phyloP scores from a whole-genome alignment of 371 early-diverging fungal species.

The Encephalitozoon hellem region DNA sequence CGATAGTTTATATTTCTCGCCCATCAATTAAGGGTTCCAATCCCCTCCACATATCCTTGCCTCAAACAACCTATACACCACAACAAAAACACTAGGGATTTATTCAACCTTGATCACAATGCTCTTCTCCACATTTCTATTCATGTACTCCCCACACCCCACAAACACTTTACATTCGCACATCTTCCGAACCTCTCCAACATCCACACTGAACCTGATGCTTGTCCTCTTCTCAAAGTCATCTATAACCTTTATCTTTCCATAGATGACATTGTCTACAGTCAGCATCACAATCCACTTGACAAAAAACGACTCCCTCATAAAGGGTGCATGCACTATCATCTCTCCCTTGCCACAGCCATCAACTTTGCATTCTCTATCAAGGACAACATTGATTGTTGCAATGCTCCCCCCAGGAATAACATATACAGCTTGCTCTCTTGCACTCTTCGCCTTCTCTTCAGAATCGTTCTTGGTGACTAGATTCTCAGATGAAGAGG shows the following conservation, averaged over 20 bases:
- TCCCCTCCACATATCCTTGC: neutral
- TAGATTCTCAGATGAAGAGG: neutral
- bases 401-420: neutral
- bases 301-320: neutral
- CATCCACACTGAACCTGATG: slow-evolving; percentile 15
- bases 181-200: neutral
- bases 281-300: slow-evolving; percentile 31
- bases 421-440: neutral
- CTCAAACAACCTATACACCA: neutral
- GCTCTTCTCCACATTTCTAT: slow-evolving; percentile 18
- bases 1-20: neutral
- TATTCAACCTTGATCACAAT: slow-evolving; percentile 32
- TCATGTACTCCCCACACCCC: slow-evolving; percentile 20
- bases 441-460: neutral
- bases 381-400: slow-evolving; percentile 7
- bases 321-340: slow-evolving; percentile 18
- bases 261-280: slow-evolving; percentile 8
- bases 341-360: neutral
- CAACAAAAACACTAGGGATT: neutral
- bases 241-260: slow-evolving; percentile 8
- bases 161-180: slow-evolving; percentile 21
- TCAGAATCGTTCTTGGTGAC: neutral
- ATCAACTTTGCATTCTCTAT: neutral
- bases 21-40: slow-evolving; percentile 1
- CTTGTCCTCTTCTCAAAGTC: neutral